Conservation (phyloP, 129 eudicot species). For the Lactuca sativa region DNA sequence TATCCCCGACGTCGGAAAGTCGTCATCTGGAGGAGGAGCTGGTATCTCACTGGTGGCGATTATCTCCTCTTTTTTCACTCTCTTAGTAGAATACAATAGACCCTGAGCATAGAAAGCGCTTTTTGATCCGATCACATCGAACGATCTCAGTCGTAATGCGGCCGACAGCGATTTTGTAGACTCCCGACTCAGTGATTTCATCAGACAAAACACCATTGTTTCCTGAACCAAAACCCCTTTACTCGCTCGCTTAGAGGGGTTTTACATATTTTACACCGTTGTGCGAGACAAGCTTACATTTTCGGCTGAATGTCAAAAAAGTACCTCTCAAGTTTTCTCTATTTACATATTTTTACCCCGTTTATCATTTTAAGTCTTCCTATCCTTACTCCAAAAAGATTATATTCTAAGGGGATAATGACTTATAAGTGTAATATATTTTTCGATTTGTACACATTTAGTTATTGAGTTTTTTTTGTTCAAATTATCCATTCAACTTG, state of each 20-base stretch:
- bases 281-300: not conserved
- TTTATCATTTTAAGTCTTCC: not conserved
- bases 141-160: conserved; percentile 21
- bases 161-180: conserved; percentile 19
- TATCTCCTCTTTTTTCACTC: conserved; percentile 21
- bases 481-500: no score
- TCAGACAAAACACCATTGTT: conserved; percentile 34
- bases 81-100: conserved; percentile 32
- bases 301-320: not conserved
- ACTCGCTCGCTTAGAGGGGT: conserved; percentile 27
- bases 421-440: no score
- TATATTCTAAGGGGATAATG: no score
- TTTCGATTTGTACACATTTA: no score
- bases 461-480: no score
- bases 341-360: not conserved
- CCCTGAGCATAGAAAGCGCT: not conserved
- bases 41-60: conserved; percentile 16
- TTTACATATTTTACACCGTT: not conserved
- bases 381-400: no score
- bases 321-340: not conserved
- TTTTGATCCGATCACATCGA: conserved; percentile 4
- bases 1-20: conserved; percentile 56
- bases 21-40: conserved; percentile 29
- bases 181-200: conserved; percentile 25
- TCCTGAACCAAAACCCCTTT: conserved; percentile 21